Percentiles rank a stretch among this genome's conserved stretches.
phyloP scores from a whole-genome alignment of 805 yeast species.

The Candida ponderosae region DNA sequence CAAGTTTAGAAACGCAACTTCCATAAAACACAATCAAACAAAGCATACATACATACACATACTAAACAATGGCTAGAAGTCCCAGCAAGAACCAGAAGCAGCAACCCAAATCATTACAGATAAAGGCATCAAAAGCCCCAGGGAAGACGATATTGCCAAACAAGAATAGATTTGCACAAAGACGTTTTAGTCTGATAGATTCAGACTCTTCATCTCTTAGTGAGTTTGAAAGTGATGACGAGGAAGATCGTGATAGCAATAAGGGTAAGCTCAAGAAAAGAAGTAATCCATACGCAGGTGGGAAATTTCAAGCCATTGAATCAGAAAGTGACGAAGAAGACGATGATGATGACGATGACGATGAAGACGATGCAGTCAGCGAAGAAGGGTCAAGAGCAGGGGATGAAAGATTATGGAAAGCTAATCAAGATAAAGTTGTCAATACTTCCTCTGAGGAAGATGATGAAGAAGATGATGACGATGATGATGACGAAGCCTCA shows the following conservation, averaged over 20 bases:
- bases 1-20: no score
- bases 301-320: slow-evolving; percentile 25
- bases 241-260: slow-evolving; percentile 8
- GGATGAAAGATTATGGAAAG: slow-evolving; percentile 21
- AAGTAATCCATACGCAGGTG: slow-evolving; percentile 20
- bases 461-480: slow-evolving; percentile 25
- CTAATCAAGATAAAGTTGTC: slow-evolving; percentile 19
- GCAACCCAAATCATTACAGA: slow-evolving; percentile 18
- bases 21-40: no score
- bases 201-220: slow-evolving; percentile 34
- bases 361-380: slow-evolving; percentile 13
- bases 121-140: slow-evolving; percentile 19
- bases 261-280: slow-evolving; percentile 15
- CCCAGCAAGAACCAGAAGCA: slow-evolving; percentile 20
- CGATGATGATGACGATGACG: slow-evolving; percentile 10
- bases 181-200: slow-evolving; percentile 35
- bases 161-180: slow-evolving; percentile 20
- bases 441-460: slow-evolving; percentile 25
- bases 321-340: slow-evolving; percentile 21
- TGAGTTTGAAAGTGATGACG: slow-evolving; percentile 27
- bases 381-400: no score
- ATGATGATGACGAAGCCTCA: slow-evolving; percentile 30
- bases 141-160: slow-evolving; percentile 19
- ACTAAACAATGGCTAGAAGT: slow-evolving; percentile 20
- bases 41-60: no score